These are phyloP conservation scores for Carex littledalei DNA, from an alignment of 176 grass and related monocot genomes.

Conservation along the genomic window DNA sequence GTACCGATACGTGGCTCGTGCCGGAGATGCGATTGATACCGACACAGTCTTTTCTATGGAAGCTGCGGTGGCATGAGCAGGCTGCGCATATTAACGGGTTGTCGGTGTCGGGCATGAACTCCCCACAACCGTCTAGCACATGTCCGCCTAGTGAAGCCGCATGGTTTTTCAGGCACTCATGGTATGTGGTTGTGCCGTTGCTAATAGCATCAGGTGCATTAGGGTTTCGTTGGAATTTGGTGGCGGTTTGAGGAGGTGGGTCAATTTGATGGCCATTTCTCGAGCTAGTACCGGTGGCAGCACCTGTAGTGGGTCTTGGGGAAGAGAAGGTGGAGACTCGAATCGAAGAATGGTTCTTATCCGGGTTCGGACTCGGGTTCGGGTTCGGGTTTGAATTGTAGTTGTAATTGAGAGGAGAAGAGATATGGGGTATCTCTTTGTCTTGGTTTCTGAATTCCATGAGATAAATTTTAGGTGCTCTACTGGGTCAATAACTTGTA, in stretches of 20 bases:
- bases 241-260: conserved; percentile 13
- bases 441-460: conserved; percentile 37
- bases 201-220: background rate
- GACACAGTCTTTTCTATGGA: conserved; percentile 48
- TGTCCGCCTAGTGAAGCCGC: conserved; percentile 50
- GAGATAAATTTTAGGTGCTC: background rate
- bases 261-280: conserved; percentile 16
- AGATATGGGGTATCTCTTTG: conserved; percentile 14
- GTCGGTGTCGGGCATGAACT: conserved; percentile 53
- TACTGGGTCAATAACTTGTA: background rate
- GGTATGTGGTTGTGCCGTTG: conserved; percentile 17
- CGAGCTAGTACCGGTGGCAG: background rate
- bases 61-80: conserved; percentile 76
- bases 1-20: background rate
- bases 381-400: conserved; percentile 1
- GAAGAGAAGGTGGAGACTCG: conserved; percentile 1
- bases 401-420: conserved; percentile 17
- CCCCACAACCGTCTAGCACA: conserved; percentile 49
- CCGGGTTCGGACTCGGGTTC: too few relatives aligned
- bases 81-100: conserved; percentile 49
- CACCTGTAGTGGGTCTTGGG: conserved; percentile 5
- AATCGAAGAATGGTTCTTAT: conserved; percentile 1
- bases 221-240: background rate
- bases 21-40: background rate
- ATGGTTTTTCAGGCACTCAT: conserved; percentile 55